These are phyloP conservation scores for Adenanthera pavonina DNA, from an alignment of 306 rosid species.

Conservation along the genomic window DNA sequence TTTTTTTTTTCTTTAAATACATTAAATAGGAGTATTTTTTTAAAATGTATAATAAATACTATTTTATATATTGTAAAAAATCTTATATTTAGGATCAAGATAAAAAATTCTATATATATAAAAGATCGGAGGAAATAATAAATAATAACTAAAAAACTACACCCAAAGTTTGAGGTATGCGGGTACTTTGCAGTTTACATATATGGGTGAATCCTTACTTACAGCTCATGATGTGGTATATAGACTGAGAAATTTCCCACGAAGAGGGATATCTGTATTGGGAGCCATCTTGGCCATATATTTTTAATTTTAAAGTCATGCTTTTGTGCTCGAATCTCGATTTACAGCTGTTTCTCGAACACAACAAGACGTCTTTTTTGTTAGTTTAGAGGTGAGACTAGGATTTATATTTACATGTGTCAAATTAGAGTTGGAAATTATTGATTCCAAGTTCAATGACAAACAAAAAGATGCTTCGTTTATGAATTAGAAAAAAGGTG, in stretches of 20 bases:
- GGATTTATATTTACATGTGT: not conserved
- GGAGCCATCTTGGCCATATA: not conserved
- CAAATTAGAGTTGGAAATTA: not conserved
- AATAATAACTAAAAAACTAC: not conserved
- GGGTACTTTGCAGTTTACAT: too few species aligned
- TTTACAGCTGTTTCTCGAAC: not conserved
- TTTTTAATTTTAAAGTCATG: not conserved
- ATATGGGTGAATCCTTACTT: too few species aligned
- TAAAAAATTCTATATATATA: too few species aligned
- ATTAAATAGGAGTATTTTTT: too few species aligned
- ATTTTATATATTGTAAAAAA: too few species aligned
- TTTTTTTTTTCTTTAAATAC: too few species aligned
- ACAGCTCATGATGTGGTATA: conserved; percentile 25
- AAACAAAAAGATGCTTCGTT: not conserved
- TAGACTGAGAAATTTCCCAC: not conserved
- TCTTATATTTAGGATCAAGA: too few species aligned
- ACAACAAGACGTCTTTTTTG: not conserved
- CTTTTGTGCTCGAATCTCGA: not conserved
- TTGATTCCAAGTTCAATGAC: not conserved
- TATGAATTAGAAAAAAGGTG: not conserved
- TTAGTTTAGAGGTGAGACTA: not conserved
- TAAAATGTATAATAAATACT: too few species aligned
- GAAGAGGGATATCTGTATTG: not conserved
- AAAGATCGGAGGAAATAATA: too few species aligned
- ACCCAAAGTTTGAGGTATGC: not conserved